A percentile compares a stretch with the other conserved stretches of the same genome.
These are phyloP conservation scores for Fonsecaea multimorphosa DNA, from an alignment of 2,329 filamentous ascomycete genomes.

Conservation along the genomic window DNA sequence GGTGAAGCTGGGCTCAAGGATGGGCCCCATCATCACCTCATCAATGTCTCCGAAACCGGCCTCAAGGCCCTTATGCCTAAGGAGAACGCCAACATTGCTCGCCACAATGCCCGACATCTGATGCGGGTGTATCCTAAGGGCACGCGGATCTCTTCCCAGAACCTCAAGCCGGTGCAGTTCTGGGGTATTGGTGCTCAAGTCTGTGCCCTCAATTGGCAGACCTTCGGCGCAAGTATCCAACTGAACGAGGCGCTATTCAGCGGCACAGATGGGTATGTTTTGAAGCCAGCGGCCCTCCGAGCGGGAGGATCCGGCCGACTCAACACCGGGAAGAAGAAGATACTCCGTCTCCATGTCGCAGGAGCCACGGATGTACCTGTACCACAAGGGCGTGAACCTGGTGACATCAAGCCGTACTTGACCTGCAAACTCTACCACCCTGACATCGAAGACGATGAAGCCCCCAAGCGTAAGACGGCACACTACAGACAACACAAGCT, in stretches of 20 bases:
- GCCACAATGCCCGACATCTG: constrained; percentile 37
- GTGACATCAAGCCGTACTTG: constrained; percentile 39
- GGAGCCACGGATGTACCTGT: constrained; percentile 37
- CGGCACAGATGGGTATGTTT: constrained; percentile 38
- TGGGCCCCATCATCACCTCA: constrained; percentile 36
- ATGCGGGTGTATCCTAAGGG: constrained; percentile 40
- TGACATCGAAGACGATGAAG: constrained; percentile 25
- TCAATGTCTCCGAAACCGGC: constrained; percentile 38
- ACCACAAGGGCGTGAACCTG: constrained; percentile 29
- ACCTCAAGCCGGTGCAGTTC: constrained; percentile 39
- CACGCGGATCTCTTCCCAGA: constrained; percentile 36
- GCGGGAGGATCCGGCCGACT: constrained; percentile 29
- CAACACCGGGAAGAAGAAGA: constrained; percentile 27
- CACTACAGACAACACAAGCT: constrained; percentile 39
- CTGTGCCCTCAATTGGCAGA: constrained; percentile 40
- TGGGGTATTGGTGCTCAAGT: constrained; percentile 38
- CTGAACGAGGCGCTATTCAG: constrained; percentile 39
- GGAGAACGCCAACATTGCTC: constrained; percentile 31
- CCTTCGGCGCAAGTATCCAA: constrained; percentile 38
- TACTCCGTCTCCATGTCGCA: constrained; percentile 36
- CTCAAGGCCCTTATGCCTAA: constrained; percentile 33
- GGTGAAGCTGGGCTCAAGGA: constrained; percentile 31
- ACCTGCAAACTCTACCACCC: constrained; percentile 38
- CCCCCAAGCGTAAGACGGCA: constrained; percentile 36
- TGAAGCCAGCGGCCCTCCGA: constrained; percentile 37